Evolutionary conservation across 2,329 filamentous ascomycete genomes (phyloP), one percentile per base, ranked within the genome.

Genomic region (Trematosphaeria pertusa): DNA sequence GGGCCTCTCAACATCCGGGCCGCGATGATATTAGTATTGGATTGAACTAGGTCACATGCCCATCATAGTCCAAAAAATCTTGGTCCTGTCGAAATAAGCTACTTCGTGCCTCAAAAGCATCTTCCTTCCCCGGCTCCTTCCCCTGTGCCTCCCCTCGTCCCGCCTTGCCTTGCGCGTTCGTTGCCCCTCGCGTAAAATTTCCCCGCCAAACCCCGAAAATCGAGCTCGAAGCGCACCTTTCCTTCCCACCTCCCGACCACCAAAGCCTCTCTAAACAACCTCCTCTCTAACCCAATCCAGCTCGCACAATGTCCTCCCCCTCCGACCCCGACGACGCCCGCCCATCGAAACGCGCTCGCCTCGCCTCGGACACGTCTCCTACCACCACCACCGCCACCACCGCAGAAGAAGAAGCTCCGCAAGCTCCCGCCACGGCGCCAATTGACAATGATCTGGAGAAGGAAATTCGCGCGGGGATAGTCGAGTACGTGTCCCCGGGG

Each of bases 401-500:
- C 19, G 26, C 18, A 50, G 31, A 20, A 46, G 50, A 11, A 45
- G 56, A 18, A 30, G 17, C 14, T 20, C n/a, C n/a, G n/a, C 33
- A 42, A 35, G 43, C 58, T 9, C 59, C 54, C 10, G 33, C 50
- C 18, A 50, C 42, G 8, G 46, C 50, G 32, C 34, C 44, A 3
- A 55, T 57, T 33, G 63, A 67, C 17, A 53, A 46, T 12, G 70
- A 73, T 41, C 45, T 67, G 18, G 67, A 72, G 34, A 73, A 75
- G 26, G 78, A 80, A 54, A 53, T 64, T 10, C 70, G 71, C 35
- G 76, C 75, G 1, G 87, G 87, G 20, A 89, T 90, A 55, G 82
- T 81, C 7, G 78, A 83, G 54, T 88, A 82, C 65, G 81, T 87
- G 12, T 82, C 78, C 35, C 72, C 77, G 1, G 70, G 79, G n/a